Base-by-base conservation (phyloP, 768 basidiomycete genomes). In the Rhodotorula kratochvilovae region DNA sequence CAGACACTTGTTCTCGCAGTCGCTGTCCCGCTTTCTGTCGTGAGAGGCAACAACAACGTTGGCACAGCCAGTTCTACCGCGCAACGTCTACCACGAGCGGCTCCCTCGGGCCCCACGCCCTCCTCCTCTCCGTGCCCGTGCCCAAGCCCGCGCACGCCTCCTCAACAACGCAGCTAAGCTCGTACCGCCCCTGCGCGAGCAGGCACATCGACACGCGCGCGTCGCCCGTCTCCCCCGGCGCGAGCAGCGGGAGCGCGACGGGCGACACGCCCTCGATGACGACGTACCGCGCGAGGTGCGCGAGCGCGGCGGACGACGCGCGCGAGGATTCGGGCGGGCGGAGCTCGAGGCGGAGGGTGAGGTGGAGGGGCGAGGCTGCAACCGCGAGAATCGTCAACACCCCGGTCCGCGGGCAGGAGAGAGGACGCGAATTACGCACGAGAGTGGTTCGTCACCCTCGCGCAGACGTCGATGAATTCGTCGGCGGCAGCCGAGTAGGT, bases 161-260 rank as follows among this genome's bases (percentile, higher is more conserved):
- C 10, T 81, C 82, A 1, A 78, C 76, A 29, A 66, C 58, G n/a
- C 57, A 66, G 7, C 68, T 68, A 39, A 86, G 75, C 65, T 83
- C 82, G 70, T 90, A 92, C 62, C 82, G 80, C 16, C 91, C 91
- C 56, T 82, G 82, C 21, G 89, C 84, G 29, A 92, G 84, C 80
- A 94, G 91, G 76, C 88, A 89, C 21, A 93, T 70, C 3, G 87
- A 84, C 1, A 85, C 81, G 56, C 87, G 84, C 10, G 87, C 75
- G 46, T 84, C 82, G 45, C 81, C 81, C 23, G 84, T 83, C 70
- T 85, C 84, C 3, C 87, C 88, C 31, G 80, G 80, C 55, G 83
- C 83, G 60, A 94, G 78, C n/a, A 82, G 82, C 6, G 90, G 90
- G 29, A 73, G 83, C 35, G 91, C 82, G 61, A 88, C 85, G 16